phyloP scores from a whole-genome alignment of 2,329 filamentous ascomycete genomes.

The Sporothrix inflata region DNA sequence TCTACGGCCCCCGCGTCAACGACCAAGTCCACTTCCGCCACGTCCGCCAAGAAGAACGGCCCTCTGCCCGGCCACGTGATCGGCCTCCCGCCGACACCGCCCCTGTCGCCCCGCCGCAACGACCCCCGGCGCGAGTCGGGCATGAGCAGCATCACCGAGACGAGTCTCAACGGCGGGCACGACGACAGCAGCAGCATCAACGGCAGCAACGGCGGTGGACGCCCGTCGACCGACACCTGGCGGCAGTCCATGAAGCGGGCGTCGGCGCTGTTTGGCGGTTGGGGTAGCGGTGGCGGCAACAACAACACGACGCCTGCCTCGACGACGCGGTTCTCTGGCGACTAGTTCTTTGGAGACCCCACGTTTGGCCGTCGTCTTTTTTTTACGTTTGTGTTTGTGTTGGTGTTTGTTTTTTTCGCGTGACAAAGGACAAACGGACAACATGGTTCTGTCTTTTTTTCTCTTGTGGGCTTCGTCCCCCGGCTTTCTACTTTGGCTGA shows the following conservation, averaged over 20 bases:
- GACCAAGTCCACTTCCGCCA: background rate
- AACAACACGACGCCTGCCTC: background rate
- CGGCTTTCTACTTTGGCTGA: background rate
- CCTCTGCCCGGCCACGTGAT: background rate
- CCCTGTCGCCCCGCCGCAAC: slow-evolving; percentile 27
- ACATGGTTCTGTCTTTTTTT: background rate
- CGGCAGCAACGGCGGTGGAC: background rate
- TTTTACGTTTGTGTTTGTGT: background rate
- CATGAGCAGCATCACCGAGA: slow-evolving; percentile 28
- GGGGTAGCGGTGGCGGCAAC: background rate
- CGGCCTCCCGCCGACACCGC: slow-evolving; percentile 30
- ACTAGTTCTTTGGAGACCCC: slow-evolving; percentile 17
- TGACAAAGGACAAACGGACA: background rate
- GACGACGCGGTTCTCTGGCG: slow-evolving; percentile 27
- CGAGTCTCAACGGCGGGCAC: slow-evolving; percentile 13
- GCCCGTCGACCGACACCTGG: background rate
- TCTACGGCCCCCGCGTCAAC: background rate
- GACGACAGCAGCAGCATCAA: background rate
- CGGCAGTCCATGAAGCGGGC: slow-evolving; percentile 29
- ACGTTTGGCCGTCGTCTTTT: background rate
- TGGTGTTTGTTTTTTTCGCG: background rate
- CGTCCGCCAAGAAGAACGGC: background rate
- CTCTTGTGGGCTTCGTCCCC: background rate
- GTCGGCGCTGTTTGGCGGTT: slow-evolving; percentile 25
- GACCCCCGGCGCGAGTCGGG: slow-evolving; percentile 26